Conservation (phyloP, 148 eudicot genomes). For the Camellia japonica region DNA sequence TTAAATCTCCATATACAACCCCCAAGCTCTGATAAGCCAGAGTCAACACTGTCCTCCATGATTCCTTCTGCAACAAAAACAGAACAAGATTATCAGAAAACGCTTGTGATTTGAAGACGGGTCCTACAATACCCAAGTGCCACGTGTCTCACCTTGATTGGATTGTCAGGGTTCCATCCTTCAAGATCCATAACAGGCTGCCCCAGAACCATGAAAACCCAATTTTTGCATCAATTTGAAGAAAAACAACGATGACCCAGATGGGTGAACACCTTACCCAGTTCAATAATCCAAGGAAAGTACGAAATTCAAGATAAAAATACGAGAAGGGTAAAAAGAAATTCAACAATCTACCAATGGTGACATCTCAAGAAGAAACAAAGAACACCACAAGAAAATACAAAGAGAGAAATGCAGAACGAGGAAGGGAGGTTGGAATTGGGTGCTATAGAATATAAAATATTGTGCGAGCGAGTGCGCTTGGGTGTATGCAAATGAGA, state of each 20-base stretch:
- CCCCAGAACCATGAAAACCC: conserved; percentile 18
- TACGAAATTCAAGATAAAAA: background rate
- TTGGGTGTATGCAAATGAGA: background rate
- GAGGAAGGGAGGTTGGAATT: background rate
- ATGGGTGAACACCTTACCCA: conserved; percentile 18
- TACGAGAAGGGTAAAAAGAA: background rate
- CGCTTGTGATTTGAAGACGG: background rate
- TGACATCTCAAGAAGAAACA: conserved; percentile 13
- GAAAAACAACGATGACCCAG: conserved; percentile 8
- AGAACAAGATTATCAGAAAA: background rate
- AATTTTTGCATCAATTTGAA: conserved; percentile 13
- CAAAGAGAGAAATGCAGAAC: background rate
- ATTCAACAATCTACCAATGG: background rate
- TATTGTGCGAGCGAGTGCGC: background rate
- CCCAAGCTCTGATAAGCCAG: conserved; percentile 79
- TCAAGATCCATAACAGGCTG: conserved; percentile 55
- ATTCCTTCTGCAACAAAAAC: conserved; percentile 46
- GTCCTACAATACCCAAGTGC: background rate
- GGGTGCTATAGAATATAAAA: conserved; percentile 8
- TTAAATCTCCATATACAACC: conserved; percentile 79
- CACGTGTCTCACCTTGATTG: conserved; percentile 42
- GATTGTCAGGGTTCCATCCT: conserved; percentile 29
- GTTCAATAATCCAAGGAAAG: conserved; percentile 6
- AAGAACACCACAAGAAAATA: conserved; percentile 7
- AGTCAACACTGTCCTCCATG: conserved; percentile 61